These are phyloP conservation scores for Leccinum boreale DNA, from an alignment of 768 basidiomycete genomes.

Conservation along the genomic window DNA sequence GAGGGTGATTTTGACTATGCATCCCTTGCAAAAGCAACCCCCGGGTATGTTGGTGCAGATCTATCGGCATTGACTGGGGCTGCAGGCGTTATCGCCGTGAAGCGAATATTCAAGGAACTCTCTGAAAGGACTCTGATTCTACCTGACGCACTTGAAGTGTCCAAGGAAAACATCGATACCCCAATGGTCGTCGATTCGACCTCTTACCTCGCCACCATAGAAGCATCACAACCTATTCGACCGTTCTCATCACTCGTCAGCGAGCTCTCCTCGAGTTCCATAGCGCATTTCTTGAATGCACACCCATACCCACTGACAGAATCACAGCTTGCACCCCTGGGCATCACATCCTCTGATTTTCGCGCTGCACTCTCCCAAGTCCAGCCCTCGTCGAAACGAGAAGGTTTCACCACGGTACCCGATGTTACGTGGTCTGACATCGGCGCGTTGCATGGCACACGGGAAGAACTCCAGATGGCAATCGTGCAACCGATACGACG, in stretches of 20 bases:
- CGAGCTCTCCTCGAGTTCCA: slow-evolving; percentile 58
- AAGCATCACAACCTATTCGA: slow-evolving; percentile 7
- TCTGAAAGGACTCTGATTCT: slow-evolving; percentile 63
- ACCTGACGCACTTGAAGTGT: slow-evolving; percentile 35
- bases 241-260: slow-evolving; percentile 38
- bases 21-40: slow-evolving; percentile 86
- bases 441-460: slow-evolving; percentile 80
- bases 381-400: slow-evolving; percentile 94
- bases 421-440: slow-evolving; percentile 95
- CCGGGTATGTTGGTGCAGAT: slow-evolving; percentile 97
- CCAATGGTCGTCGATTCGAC: slow-evolving; percentile 39
- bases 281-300: slow-evolving; percentile 84
- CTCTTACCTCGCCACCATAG: slow-evolving; percentile 14
- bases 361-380: slow-evolving; percentile 76
- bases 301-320: slow-evolving; percentile 80
- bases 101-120: slow-evolving; percentile 85
- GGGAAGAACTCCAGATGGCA: slow-evolving; percentile 95
- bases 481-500: slow-evolving; percentile 92
- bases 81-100: slow-evolving; percentile 94
- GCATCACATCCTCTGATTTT: slow-evolving; percentile 82
- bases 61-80: slow-evolving; percentile 86
- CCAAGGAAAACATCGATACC: slow-evolving; percentile 22
- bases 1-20: slow-evolving; percentile 87
- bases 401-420: slow-evolving; percentile 96
- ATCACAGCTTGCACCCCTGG: slow-evolving; percentile 75